A percentile compares a stretch with the other conserved stretches of the same genome.
These are phyloP conservation scores for Malassezia globosa DNA, from an alignment of 1,284 basidiomycete genomes.

Conservation along the genomic window DNA sequence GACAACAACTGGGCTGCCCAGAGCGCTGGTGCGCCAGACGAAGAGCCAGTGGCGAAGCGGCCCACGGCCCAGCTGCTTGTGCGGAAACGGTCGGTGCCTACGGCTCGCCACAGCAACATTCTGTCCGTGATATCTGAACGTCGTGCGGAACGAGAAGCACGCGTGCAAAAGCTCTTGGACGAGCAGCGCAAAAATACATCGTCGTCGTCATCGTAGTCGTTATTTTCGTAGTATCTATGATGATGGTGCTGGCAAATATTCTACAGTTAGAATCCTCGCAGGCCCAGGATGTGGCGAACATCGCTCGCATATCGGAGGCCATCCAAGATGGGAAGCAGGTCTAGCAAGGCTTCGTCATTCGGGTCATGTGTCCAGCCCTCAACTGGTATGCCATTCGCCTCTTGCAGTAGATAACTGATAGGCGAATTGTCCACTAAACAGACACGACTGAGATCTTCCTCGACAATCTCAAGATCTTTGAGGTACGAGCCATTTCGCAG, in stretches of 20 bases:
- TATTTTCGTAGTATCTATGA: too few species aligned
- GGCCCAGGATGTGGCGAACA: conserved; percentile 79
- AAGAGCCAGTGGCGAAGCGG: not conserved
- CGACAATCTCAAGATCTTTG: conserved; percentile 79
- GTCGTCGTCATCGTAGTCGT: conserved; percentile 5
- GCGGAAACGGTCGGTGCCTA: conserved; percentile 21
- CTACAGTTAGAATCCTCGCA: conserved; percentile 49
- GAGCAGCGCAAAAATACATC: conserved; percentile 13
- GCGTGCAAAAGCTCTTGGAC: conserved; percentile 21
- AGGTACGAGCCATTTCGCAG: conserved; percentile 86
- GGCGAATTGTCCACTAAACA: conserved; percentile 96
- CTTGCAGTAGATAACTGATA: conserved; percentile 79
- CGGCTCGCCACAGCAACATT: conserved; percentile 33
- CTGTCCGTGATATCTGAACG: conserved; percentile 22
- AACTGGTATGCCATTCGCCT: conserved; percentile 95
- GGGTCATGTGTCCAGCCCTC: conserved; percentile 99
- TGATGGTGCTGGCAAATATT: too few species aligned
- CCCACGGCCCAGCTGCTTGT: conserved; percentile 15
- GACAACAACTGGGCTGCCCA: conserved; percentile 10
- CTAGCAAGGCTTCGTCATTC: conserved; percentile 86
- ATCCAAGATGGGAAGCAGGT: conserved; percentile 87
- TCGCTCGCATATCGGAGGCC: conserved; percentile 89
- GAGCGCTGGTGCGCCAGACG: conserved; percentile 13
- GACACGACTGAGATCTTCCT: conserved; percentile 74
- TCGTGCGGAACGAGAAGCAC: conserved; percentile 25